Percentiles rank a stretch among this genome's conserved stretches.
Evolutionary conservation across 2,329 filamentous ascomycete genomes (phyloP).

Genomic region (Neonectria punicea): DNA sequence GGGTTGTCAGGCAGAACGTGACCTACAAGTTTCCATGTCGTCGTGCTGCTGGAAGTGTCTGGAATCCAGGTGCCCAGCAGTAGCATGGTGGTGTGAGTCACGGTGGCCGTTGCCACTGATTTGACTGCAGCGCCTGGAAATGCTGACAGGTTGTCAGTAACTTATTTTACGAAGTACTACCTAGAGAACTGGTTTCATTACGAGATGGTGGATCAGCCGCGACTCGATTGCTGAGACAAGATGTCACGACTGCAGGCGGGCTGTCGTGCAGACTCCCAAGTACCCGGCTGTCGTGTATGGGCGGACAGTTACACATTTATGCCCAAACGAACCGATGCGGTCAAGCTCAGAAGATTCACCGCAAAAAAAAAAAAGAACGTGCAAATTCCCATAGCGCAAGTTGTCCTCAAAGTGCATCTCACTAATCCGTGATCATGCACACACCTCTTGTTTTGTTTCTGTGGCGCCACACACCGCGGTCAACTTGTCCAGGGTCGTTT

Average conservation of each 20-base stretch:
- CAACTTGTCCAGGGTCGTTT: slow-evolving; percentile 25
- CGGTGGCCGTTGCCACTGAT: slow-evolving; percentile 13
- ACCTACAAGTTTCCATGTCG: slow-evolving; percentile 3
- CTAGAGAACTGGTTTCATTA: not conserved
- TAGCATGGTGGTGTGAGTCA: slow-evolving; percentile 9
- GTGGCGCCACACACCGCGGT: slow-evolving; percentile 18
- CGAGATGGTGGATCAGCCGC: not conserved
- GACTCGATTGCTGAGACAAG: not conserved
- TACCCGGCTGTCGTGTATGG: not conserved
- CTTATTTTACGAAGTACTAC: not conserved
- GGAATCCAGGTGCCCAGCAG: not conserved
- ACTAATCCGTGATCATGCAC: not conserved
- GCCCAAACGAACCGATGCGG: not conserved
- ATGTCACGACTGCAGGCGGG: not conserved
- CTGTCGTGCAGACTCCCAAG: no score
- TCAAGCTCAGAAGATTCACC: not conserved
- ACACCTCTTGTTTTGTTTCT: slow-evolving; percentile 23
- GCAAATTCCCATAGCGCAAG: not conserved
- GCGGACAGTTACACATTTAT: not conserved
- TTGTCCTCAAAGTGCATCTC: not conserved
- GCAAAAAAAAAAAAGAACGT: slow-evolving; percentile 8
- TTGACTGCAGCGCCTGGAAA: not conserved
- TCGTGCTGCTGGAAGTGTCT: slow-evolving; percentile 14
- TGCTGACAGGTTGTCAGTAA: not conserved
- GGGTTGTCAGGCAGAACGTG: not conserved